phyloP scores from a whole-genome alignment of 1,284 basidiomycete genomes.

The Sporisorium sorghi region DNA sequence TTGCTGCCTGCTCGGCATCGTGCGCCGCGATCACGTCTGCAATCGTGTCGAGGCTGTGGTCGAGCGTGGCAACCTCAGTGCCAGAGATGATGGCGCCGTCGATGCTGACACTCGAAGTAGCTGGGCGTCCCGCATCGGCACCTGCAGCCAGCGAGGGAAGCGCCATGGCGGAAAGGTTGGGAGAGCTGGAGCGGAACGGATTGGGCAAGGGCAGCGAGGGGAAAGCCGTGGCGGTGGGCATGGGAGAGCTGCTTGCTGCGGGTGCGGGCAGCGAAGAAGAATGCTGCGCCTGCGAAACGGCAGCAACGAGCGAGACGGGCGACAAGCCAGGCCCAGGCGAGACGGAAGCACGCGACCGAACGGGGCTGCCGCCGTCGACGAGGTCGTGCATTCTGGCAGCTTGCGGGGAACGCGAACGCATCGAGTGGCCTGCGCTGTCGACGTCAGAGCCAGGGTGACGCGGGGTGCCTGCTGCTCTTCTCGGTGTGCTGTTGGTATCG shows the following conservation, averaged over 20 bases:
- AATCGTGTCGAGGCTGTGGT: conserved; percentile 60
- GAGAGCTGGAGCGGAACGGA: conserved; percentile 57
- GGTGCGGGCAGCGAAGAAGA: conserved; percentile 17
- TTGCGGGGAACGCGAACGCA: conserved; percentile 53
- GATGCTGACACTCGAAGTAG: conserved; percentile 61
- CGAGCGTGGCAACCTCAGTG: conserved; percentile 54
- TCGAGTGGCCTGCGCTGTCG: conserved; percentile 30
- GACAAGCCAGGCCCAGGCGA: conserved; percentile 35
- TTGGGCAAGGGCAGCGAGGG: conserved; percentile 61
- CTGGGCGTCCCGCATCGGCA: conserved; percentile 45
- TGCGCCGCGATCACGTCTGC: conserved; percentile 56
- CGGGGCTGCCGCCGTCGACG: conserved; percentile 39
- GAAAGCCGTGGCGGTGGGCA: conserved; percentile 56
- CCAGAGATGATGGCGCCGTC: conserved; percentile 67
- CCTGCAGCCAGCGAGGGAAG: conserved; percentile 40
- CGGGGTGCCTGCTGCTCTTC: conserved; percentile 16
- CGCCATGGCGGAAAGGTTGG: conserved; percentile 49
- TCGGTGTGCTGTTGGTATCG: conserved; percentile 5
- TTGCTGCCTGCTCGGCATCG: conserved; percentile 50
- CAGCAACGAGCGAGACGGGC: conserved; percentile 35
- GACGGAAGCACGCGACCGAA: conserved; percentile 35
- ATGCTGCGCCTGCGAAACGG: conserved; percentile 32
- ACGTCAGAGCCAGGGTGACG: conserved; percentile 51
- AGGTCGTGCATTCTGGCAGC: conserved; percentile 21
- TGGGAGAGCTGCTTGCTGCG: conserved; percentile 21